Conservation (phyloP, 1,139 yeast species). For the Hyphopichia wangnamkhiaoensis region DNA sequence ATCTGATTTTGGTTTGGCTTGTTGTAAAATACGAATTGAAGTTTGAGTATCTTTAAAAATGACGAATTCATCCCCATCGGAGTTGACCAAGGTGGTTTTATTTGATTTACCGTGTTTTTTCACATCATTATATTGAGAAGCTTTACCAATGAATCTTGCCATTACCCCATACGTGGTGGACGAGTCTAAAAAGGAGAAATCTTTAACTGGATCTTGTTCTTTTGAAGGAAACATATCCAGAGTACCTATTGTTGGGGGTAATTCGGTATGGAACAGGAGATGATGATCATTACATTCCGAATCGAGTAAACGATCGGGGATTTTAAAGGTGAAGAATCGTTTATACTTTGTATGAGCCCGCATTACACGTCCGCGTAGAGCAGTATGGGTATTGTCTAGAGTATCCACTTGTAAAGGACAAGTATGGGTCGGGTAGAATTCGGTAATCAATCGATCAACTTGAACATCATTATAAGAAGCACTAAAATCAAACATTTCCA, state of each 20-base stretch:
- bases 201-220: slow-evolving; percentile 15
- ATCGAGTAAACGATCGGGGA: slow-evolving; percentile 42
- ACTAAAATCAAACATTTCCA: slow-evolving; percentile 47
- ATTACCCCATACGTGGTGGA: slow-evolving; percentile 38
- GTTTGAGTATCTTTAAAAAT: slow-evolving; percentile 34
- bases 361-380: slow-evolving; percentile 26
- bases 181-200: slow-evolving; percentile 28
- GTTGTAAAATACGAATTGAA: slow-evolving; percentile 34
- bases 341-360: slow-evolving; percentile 34
- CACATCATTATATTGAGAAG: slow-evolving; percentile 22
- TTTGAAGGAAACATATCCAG: slow-evolving; percentile 13
- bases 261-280: slow-evolving; percentile 33
- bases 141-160: slow-evolving; percentile 44
- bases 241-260: slow-evolving; percentile 43
- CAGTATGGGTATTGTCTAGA: slow-evolving; percentile 26
- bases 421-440: slow-evolving; percentile 15
- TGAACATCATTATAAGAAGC: slow-evolving; percentile 39
- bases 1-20: slow-evolving; percentile 12
- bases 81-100: slow-evolving; percentile 31
- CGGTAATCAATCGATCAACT: slow-evolving; percentile 35
- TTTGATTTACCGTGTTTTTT: slow-evolving; percentile 10
- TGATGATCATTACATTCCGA: slow-evolving; percentile 38
- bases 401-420: slow-evolving; percentile 25
- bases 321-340: slow-evolving; percentile 43
- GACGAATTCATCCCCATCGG: slow-evolving; percentile 43